phyloP scores from a whole-genome alignment of 2,329 filamentous ascomycete species.

The Didymosphaeria variabile region DNA sequence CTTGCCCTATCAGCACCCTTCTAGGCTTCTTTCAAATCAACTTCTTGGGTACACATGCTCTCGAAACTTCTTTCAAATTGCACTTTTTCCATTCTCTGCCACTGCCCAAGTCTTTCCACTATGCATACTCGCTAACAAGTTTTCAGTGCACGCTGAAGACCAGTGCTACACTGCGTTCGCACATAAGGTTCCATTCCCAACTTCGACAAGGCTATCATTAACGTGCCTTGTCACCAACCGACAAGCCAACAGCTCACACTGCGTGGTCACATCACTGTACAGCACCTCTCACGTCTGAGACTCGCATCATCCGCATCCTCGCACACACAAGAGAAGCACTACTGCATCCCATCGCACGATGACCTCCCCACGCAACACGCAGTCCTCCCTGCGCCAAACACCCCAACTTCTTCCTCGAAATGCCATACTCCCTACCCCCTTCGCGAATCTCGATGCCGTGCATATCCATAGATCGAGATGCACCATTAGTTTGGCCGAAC shows the following conservation, averaged over 20 bases:
- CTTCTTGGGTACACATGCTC: neutral
- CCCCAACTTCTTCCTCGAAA: neutral
- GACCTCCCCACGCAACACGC: slow-evolving; percentile 1
- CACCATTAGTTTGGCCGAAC: neutral
- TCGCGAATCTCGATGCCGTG: slow-evolving; percentile 8
- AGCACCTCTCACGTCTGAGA: neutral
- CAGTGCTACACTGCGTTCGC: neutral
- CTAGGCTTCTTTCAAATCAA: neutral
- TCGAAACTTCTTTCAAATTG: neutral
- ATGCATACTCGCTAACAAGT: neutral
- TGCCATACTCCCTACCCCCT: neutral
- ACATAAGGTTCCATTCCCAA: neutral
- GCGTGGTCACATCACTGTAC: neutral
- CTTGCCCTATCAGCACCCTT: too few relatives aligned
- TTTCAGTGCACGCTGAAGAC: neutral
- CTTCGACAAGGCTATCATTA: neutral
- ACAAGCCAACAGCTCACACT: neutral
- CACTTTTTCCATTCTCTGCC: neutral
- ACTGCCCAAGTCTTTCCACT: neutral
- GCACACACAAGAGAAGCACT: neutral
- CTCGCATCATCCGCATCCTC: neutral
- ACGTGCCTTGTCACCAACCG: neutral
- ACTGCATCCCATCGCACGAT: slow-evolving; percentile 5
- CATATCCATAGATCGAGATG: slow-evolving; percentile 6
- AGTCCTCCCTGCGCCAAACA: too few relatives aligned